Percentiles rank a stretch among this genome's conserved stretches.
Conservation (phyloP, 2,329 filamentous ascomycete species). For the Scedosporium dehoogii region DNA sequence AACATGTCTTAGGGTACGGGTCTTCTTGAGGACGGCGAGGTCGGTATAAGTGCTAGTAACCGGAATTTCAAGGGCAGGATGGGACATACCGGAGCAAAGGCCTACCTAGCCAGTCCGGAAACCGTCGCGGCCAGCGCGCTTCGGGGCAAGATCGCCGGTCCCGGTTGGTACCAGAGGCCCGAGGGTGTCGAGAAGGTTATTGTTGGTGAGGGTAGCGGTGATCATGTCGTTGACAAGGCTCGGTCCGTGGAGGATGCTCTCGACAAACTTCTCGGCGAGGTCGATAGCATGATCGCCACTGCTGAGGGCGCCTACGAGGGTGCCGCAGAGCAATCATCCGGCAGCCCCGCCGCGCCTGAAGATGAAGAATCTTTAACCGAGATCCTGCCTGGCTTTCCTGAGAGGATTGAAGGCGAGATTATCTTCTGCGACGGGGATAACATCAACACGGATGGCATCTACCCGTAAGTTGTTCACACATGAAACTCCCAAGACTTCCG, state of each 20-base stretch:
- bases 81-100: slow-evolving; percentile 59
- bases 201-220: slow-evolving; percentile 62
- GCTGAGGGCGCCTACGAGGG: slow-evolving; percentile 14
- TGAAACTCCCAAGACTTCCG: no score
- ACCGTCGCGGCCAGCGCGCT: slow-evolving; percentile 87
- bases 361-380: slow-evolving; percentile 44
- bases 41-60: slow-evolving; percentile 76
- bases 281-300: slow-evolving; percentile 50
- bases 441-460: slow-evolving; percentile 87
- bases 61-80: slow-evolving; percentile 89
- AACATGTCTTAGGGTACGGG: slow-evolving; percentile 40
- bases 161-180: slow-evolving; percentile 68
- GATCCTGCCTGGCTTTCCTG: slow-evolving; percentile 77
- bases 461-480: slow-evolving; percentile 38
- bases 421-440: slow-evolving; percentile 75
- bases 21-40: slow-evolving; percentile 73
- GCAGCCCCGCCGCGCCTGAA: slow-evolving; percentile 13
- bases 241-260: slow-evolving; percentile 60
- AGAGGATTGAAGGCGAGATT: slow-evolving; percentile 75
- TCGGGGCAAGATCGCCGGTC: slow-evolving; percentile 59
- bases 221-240: slow-evolving; percentile 53
- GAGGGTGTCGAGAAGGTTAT: slow-evolving; percentile 57
- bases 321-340: slow-evolving; percentile 6
- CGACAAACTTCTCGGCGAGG: slow-evolving; percentile 59
- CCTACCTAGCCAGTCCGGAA: slow-evolving; percentile 82